A percentile compares a stretch with the other conserved stretches of the same genome.
Conservation (phyloP, 805 yeast genomes). For the Kazachstania taianensis region DNA sequence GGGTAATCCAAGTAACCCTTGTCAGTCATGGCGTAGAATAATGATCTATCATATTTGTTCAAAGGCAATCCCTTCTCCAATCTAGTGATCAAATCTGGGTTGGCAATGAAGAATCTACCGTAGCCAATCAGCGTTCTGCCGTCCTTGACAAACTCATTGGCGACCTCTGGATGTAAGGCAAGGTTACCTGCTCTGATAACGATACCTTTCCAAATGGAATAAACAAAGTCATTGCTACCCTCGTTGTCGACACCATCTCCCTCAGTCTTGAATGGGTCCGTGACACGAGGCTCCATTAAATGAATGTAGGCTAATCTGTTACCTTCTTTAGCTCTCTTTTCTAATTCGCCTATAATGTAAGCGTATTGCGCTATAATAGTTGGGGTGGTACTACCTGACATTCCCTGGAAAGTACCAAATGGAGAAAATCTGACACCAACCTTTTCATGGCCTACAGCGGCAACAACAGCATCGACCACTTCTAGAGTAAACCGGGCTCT, state of each 20-base stretch:
- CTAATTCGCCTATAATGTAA: too few species aligned
- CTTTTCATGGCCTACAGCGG: too few species aligned
- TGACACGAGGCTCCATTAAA: conserved; percentile 29
- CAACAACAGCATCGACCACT: background rate
- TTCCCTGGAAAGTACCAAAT: conserved; percentile 32
- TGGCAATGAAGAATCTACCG: too few species aligned
- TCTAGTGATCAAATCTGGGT: too few species aligned
- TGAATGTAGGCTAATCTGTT: too few species aligned
- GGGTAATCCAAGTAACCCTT: too few species aligned
- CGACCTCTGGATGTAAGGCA: conserved; percentile 20
- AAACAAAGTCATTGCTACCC: conserved; percentile 29
- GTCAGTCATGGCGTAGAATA: too few species aligned
- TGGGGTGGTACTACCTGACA: conserved; percentile 31
- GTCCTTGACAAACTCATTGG: conserved; percentile 24
- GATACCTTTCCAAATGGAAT: conserved; percentile 38
- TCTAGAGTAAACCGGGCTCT: background rate
- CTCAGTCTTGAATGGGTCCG: conserved; percentile 18
- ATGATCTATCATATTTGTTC: too few species aligned
- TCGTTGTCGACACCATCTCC: conserved; percentile 23
- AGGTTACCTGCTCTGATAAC: too few species aligned
- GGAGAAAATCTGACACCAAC: conserved; percentile 45
- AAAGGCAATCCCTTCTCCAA: too few species aligned
- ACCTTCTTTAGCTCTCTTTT: too few species aligned
- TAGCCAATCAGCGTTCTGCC: too few species aligned
- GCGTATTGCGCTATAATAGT: conserved; percentile 29